Conservation (phyloP, 2,329 filamentous ascomycete species). For the Aspergillus phoenicis region DNA sequence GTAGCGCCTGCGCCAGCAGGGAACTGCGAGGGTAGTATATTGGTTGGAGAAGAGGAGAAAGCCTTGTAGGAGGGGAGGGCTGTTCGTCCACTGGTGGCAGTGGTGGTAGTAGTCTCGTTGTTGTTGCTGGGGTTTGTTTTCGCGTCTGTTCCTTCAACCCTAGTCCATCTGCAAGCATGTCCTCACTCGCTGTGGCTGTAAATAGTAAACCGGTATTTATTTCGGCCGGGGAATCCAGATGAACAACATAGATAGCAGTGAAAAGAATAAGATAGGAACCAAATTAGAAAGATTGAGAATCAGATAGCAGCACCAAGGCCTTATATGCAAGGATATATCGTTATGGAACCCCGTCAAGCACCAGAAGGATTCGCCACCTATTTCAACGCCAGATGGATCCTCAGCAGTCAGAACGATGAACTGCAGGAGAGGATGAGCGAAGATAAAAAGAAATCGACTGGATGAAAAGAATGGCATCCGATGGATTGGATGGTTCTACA, state of each 20-base stretch:
- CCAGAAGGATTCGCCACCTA: conserved; percentile 18
- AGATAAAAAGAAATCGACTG: background rate
- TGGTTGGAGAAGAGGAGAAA: conserved; percentile 4
- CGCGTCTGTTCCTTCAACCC: background rate
- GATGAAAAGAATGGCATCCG: conserved; percentile 6
- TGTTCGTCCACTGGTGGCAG: background rate
- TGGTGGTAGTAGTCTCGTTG: background rate
- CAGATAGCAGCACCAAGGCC: background rate
- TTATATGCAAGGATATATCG: conserved; percentile 20
- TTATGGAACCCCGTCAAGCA: conserved; percentile 12
- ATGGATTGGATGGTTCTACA: conserved; percentile 9
- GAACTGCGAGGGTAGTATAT: conserved; percentile 9
- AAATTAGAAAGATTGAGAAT: conserved; percentile 3
- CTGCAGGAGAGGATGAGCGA: conserved; percentile 7
- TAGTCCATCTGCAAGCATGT: background rate
- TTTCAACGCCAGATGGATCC: conserved; percentile 13
- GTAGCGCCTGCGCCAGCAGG: conserved; percentile 22
- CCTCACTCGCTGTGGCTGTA: background rate
- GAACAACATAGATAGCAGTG: background rate
- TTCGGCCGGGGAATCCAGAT: background rate
- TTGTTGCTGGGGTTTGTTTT: background rate
- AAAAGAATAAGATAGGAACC: background rate
- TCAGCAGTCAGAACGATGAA: conserved; percentile 13
- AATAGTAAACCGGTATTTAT: background rate
- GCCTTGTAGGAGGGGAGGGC: conserved; percentile 1